Evolutionary conservation across 768 basidiomycete genomes (phyloP), one percentile per base, ranked within the genome.

Genomic region (Hydnomerulius pinastri): DNA sequence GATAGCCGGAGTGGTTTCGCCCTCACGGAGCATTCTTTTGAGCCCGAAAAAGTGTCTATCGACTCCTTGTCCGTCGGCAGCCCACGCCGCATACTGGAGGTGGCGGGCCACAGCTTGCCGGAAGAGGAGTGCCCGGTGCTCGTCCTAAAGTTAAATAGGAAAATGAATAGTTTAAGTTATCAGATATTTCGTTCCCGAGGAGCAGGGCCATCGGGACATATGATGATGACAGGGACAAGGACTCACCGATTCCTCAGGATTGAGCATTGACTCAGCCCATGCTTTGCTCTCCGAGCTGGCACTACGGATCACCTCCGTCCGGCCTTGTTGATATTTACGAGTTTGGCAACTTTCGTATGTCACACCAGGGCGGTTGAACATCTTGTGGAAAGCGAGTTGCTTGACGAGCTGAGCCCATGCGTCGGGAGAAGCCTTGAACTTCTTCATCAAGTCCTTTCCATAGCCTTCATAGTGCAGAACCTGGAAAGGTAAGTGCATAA

Each of bases 321-420:
- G 76, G 0, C 97, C 97, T 1, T 78, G 79, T 66, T 91, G 82
- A 76, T 83, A 99, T 67, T 91, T 93, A 23, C 97, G 79, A 47
- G 96, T 98, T 73, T 98, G 95, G 5, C 89, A 87, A 55, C 86
- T 87, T 77, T 99, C 96, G 73, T 99, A 99, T 53, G 88, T 86
- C 39, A 90, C 85, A 2, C 82, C 90, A 8, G 88, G 85, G 2
- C 88, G 78, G 6, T 75, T 73, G 59, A 75, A 78, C 78, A 94
- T 81, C 73, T 95, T 94, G 68, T 88, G 83, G 76, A 91, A 98
- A 18, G 95, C 96, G 40, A 98, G 85, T 70, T 98, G 96, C 74
- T 95, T 98, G 58, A 95, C 85, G 46, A 98, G 78, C 72, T 99
- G 97, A 15, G 80, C 90, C 85, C 93, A 94, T 23, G 95, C 94